These are phyloP conservation scores for Pyrenophora seminiperda DNA, from an alignment of 2,329 filamentous ascomycete species.

Conservation along the genomic window DNA sequence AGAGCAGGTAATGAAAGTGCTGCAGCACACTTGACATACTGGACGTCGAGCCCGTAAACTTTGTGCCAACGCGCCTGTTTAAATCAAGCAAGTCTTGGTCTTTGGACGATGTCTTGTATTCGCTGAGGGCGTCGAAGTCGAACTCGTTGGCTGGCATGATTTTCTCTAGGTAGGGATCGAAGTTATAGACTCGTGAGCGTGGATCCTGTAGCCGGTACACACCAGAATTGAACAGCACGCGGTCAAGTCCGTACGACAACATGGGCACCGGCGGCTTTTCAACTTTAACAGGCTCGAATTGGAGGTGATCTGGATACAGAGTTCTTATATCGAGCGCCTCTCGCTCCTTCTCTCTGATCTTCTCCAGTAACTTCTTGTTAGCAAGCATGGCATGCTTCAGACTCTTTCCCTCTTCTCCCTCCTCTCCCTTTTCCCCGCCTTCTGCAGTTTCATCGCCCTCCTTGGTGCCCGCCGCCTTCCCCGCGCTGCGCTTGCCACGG, in stretches of 20 bases:
- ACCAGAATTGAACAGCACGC: slow-evolving; percentile 88
- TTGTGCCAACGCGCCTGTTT: slow-evolving; percentile 69
- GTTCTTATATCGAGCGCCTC: slow-evolving; percentile 31
- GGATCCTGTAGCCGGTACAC: slow-evolving; percentile 91
- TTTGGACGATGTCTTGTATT: slow-evolving; percentile 90
- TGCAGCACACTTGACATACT: slow-evolving; percentile 88
- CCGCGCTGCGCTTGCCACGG: background rate
- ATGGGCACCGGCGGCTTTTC: slow-evolving; percentile 62
- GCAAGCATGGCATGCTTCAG: slow-evolving; percentile 33
- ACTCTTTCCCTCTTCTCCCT: background rate
- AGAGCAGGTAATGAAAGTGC: slow-evolving; percentile 93
- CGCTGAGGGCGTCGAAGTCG: slow-evolving; percentile 82
- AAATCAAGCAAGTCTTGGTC: slow-evolving; percentile 74
- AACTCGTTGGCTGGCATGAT: slow-evolving; percentile 96
- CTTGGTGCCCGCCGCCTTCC: background rate
- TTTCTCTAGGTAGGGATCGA: slow-evolving; percentile 88
- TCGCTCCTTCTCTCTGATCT: slow-evolving; percentile 5
- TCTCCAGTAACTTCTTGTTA: slow-evolving; percentile 13
- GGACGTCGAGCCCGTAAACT: slow-evolving; percentile 92
- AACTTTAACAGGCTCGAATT: slow-evolving; percentile 48
- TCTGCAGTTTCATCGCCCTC: background rate
- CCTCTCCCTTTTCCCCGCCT: background rate
- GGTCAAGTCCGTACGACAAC: slow-evolving; percentile 76
- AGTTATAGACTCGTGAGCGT: slow-evolving; percentile 88
- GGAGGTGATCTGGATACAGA: slow-evolving; percentile 36